Base-by-base conservation (phyloP, 2,329 filamentous ascomycete species). In the Botrytis hyacinthi region DNA sequence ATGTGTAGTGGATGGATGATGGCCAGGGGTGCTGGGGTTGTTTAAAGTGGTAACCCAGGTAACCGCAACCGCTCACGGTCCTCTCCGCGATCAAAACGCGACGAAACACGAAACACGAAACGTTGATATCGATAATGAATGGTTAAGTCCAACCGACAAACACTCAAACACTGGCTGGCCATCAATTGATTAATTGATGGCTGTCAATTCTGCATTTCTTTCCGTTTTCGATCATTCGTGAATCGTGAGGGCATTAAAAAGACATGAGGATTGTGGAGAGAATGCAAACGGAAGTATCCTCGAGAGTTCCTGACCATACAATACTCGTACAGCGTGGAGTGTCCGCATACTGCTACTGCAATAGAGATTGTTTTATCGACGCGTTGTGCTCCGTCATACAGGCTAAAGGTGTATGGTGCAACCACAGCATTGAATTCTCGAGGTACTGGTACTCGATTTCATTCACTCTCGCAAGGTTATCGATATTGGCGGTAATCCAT, bases 301-400 rank as follows among this genome's bases (percentile, higher is more conserved):
- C 32, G 32, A 67, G 65, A 26, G 40, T 67, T 54, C 46, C 32
- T 40, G n/a, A 2, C 32, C 65, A 67, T 40, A 54, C 65, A 51
- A 29, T 67, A 40, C 46, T 54, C 65, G 32, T 54, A 54, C 48
- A 18, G 26, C 22, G 29, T 40, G 35, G 46, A 54, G 26, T 51
- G n/a, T 35, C 66, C 37, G 66, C 66, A 32, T 40, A 18, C 29
- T 68, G 48, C 6, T 57, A 37, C 51, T 59, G 66, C 65, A 68
- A 54, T 57, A 42, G 26, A 37, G 26, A 40, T 54, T 42, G 26
- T 40, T 68, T 54, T 46, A 32, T 68, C 26, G 65, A 40, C 26
- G 65, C 48, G 32, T 26, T 37, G 46, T 54, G 46, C 16, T 54
- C 26, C 12, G n/a, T 29, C 37, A 16, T 40, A 29, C 48, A 51